Evolutionary conservation across 2,329 filamentous ascomycete species (phyloP).

Genomic region (Sclerotinia subarctica): DNA sequence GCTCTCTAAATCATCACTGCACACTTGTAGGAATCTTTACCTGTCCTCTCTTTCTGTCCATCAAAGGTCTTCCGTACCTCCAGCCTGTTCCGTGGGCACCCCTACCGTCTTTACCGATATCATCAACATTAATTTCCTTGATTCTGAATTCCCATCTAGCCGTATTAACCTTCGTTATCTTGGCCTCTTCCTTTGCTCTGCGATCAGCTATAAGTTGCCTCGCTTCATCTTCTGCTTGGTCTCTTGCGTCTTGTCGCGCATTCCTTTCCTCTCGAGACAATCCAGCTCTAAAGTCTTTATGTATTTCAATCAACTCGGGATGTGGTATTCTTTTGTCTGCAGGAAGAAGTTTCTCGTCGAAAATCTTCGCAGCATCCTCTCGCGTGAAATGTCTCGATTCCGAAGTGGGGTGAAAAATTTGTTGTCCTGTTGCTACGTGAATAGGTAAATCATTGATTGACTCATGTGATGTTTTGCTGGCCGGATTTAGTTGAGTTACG

Average conservation of each 20-base stretch:
- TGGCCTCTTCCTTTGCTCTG: conserved; percentile 41
- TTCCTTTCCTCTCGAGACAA: conserved; percentile 34
- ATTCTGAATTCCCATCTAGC: conserved; percentile 62
- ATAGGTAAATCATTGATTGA: conserved; percentile 63
- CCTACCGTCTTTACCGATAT: conserved; percentile 53
- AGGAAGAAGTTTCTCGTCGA: conserved; percentile 57
- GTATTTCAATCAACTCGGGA: conserved; percentile 57
- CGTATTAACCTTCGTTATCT: conserved; percentile 46
- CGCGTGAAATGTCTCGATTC: conserved; percentile 63
- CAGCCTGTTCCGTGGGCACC: conserved; percentile 53
- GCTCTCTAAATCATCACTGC: conserved; percentile 25
- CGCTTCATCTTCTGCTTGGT: conserved; percentile 45
- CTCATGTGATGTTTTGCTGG: conserved; percentile 52
- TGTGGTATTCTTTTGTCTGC: conserved; percentile 61
- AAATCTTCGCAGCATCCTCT: conserved; percentile 62
- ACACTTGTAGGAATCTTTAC: conserved; percentile 67
- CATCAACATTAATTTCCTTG: conserved; percentile 55
- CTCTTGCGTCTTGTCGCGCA: conserved; percentile 35
- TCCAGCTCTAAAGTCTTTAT: conserved; percentile 46
- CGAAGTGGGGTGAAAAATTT: conserved; percentile 62
- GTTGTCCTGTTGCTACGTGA: conserved; percentile 59
- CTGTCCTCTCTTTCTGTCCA: conserved; percentile 61
- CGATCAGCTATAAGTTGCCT: conserved; percentile 41
- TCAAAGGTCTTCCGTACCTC: conserved; percentile 61
- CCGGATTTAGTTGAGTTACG: conserved; percentile 57